A percentile compares a stretch with the other conserved stretches of the same genome.
These are phyloP conservation scores for Blastosporella zonata DNA, from an alignment of 1,284 basidiomycete species.

Conservation along the genomic window DNA sequence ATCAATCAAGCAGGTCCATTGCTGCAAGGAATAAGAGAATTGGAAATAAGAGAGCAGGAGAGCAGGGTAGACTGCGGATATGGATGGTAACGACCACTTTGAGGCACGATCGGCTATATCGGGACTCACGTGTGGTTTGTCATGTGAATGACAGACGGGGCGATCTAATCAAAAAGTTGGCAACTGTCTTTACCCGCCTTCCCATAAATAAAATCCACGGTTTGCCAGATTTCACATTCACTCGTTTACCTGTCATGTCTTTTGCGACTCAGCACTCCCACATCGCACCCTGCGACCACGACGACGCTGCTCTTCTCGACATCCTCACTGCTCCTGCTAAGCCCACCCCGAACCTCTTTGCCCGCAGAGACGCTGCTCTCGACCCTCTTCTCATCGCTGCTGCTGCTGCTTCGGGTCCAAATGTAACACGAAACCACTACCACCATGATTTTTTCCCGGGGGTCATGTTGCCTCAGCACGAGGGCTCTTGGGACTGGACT, in stretches of 20 bases:
- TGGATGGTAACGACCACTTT: no score
- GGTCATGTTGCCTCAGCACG: constrained; percentile 46
- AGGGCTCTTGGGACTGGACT: constrained; percentile 57
- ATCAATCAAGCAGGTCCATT: not conserved
- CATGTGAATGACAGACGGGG: constrained; percentile 16
- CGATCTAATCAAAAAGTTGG: constrained; percentile 14
- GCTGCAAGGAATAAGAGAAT: no score
- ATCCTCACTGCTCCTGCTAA: constrained; percentile 47
- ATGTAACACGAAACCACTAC: constrained; percentile 76
- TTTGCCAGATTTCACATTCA: constrained; percentile 4
- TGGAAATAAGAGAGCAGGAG: no score
- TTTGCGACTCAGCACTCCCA: constrained; percentile 19
- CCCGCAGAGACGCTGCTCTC: constrained; percentile 61
- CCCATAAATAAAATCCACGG: constrained; percentile 15
- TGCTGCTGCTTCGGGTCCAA: constrained; percentile 64
- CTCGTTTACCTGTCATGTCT: constrained; percentile 23
- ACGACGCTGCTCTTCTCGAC: constrained; percentile 50
- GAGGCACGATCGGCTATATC: not conserved
- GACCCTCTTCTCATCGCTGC: constrained; percentile 74
- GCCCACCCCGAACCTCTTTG: constrained; percentile 36
- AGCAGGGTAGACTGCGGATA: no score
- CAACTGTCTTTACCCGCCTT: not conserved
- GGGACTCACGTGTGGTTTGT: constrained; percentile 4
- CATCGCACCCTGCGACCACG: constrained; percentile 19
- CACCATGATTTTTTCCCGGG: constrained; percentile 69